These are phyloP conservation scores for Chrysoporthe puriensis DNA, from an alignment of 2,329 filamentous ascomycete species.

Conservation along the genomic window DNA sequence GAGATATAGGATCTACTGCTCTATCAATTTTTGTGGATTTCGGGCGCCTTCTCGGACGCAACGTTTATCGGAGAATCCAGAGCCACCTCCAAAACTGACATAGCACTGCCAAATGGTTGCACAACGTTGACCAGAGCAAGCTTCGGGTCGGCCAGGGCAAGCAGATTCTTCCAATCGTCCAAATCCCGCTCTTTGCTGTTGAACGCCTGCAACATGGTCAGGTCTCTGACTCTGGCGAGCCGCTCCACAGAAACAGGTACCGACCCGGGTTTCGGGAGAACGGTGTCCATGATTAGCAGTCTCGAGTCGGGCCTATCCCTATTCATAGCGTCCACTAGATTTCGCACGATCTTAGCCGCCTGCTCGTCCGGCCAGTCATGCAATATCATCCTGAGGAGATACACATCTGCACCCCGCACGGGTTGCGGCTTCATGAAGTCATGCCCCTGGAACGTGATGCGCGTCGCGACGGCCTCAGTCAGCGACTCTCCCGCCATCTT, in stretches of 20 bases:
- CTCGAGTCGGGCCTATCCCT: constrained; percentile 25
- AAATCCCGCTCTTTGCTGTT: not conserved
- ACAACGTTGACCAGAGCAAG: not conserved
- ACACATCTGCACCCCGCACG: constrained; percentile 33
- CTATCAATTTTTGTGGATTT: too few species aligned
- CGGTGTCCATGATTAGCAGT: constrained; percentile 33
- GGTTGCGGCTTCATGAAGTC: constrained; percentile 17
- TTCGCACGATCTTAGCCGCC: constrained; percentile 28
- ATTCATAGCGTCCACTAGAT: constrained; percentile 29
- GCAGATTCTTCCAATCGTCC: not conserved
- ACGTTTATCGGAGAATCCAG: too few species aligned
- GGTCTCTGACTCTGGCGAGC: not conserved
- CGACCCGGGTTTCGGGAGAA: not conserved
- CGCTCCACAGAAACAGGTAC: not conserved
- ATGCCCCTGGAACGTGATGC: constrained; percentile 10
- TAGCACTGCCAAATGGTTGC: too few species aligned
- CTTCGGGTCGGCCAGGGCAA: not conserved
- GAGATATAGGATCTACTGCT: too few species aligned
- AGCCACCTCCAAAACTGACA: too few species aligned
- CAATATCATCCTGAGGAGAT: constrained; percentile 30
- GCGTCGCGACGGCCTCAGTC: too few species aligned
- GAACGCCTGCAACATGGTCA: not conserved
- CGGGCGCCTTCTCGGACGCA: too few species aligned
- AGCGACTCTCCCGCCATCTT: not conserved
- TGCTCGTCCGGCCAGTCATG: constrained; percentile 33